Evolutionary conservation across 352 stramenopile genomes (phyloP).

Genomic region (Elongisporangium senticosum): DNA sequence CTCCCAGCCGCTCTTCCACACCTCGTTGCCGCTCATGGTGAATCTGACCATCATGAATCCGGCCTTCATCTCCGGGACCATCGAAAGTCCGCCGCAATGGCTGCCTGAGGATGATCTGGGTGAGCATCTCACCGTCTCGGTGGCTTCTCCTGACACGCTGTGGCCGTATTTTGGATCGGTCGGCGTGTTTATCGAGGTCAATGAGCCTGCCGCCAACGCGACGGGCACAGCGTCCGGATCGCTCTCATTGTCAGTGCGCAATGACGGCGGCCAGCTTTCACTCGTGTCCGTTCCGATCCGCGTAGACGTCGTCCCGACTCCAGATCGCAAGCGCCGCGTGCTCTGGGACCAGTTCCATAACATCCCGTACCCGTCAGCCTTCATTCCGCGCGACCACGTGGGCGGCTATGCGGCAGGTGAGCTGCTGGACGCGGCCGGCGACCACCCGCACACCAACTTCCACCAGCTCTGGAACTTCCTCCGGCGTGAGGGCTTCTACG

Average conservation of each 20-base stretch:
- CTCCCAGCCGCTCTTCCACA: conserved; percentile 71
- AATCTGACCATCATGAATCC: conserved; percentile 86
- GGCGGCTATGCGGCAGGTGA: conserved; percentile 12
- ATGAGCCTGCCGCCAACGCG: conserved; percentile 27
- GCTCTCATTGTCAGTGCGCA: conserved; percentile 41
- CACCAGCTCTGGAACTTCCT: conserved; percentile 78
- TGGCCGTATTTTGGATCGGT: conserved; percentile 71
- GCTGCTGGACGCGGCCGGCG: conserved; percentile 68
- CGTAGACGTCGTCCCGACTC: conserved; percentile 45
- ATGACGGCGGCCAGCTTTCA: conserved; percentile 23
- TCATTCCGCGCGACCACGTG: conserved; percentile 59
- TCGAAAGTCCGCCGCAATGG: conserved; percentile 51
- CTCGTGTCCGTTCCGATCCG: conserved; percentile 38
- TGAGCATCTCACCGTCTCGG: conserved; percentile 43
- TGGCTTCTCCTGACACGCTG: conserved; percentile 36
- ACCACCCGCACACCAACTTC: conserved; percentile 86
- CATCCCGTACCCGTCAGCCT: conserved; percentile 81
- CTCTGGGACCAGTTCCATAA: conserved; percentile 89
- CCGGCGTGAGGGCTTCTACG: conserved; percentile 49
- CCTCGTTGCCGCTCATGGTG: conserved; percentile 62
- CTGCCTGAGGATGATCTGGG: conserved; percentile 31
- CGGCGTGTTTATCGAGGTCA: conserved; percentile 68
- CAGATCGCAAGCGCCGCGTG: conserved; percentile 40
- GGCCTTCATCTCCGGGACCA: conserved; percentile 31
- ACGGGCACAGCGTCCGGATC: conserved; percentile 33